phyloP scores from a whole-genome alignment of 2,329 filamentous ascomycete genomes.

The Claviceps capensis region DNA sequence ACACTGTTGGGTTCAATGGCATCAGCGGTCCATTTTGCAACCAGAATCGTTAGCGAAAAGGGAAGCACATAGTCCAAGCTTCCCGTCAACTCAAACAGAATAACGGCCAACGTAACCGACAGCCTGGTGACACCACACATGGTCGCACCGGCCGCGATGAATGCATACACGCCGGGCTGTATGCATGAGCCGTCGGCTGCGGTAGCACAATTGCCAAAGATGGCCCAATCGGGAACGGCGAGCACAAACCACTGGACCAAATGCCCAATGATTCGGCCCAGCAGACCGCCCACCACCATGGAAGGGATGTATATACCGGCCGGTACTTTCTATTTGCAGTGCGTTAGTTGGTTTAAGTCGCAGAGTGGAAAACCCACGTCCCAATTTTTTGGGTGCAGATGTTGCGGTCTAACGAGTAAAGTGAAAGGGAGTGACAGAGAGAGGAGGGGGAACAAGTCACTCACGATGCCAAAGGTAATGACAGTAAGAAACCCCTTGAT shows the following conservation, averaged over 20 bases:
- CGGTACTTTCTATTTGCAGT: conserved; percentile 56
- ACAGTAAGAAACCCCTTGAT: conserved; percentile 83
- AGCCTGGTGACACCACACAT: conserved; percentile 96
- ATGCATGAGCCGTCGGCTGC: conserved; percentile 69
- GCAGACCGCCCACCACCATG: conserved; percentile 92
- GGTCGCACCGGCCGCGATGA: conserved; percentile 87
- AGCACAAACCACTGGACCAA: conserved; percentile 70
- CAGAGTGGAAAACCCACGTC: too few relatives aligned
- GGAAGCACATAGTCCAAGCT: conserved; percentile 90
- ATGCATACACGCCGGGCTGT: conserved; percentile 89
- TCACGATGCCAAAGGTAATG: conserved; percentile 78
- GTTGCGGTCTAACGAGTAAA: too few relatives aligned
- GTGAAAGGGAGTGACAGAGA: too few relatives aligned
- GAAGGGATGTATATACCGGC: conserved; percentile 96
- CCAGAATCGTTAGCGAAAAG: conserved; percentile 81
- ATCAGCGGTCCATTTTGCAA: conserved; percentile 97
- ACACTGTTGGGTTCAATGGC: conserved; percentile 89
- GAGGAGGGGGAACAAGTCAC: conserved; percentile 14
- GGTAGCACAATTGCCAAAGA: conserved; percentile 64
- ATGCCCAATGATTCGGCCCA: conserved; percentile 81
- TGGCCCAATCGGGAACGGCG: conserved; percentile 51
- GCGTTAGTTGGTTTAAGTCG: conserved; percentile 7
- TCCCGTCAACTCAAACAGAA: conserved; percentile 89
- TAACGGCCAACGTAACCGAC: conserved; percentile 86
- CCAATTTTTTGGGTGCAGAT: too few relatives aligned